phyloP scores from a whole-genome alignment of 345 rosid genomes.

The Rhizophora apiculata region DNA sequence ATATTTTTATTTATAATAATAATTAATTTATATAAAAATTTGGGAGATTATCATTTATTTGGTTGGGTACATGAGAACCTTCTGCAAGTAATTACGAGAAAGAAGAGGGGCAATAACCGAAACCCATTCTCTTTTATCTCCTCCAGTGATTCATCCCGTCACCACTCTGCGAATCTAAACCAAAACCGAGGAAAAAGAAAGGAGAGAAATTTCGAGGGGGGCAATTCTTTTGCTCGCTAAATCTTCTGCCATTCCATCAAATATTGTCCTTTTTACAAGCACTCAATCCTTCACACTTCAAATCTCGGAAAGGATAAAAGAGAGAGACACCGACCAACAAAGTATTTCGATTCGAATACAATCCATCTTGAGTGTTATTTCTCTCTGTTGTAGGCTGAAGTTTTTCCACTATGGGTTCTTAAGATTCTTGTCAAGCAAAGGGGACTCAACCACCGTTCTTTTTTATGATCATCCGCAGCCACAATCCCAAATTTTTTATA shows the following conservation, averaged over 20 bases:
- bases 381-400: not conserved
- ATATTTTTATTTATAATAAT: too few species aligned
- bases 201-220: not conserved
- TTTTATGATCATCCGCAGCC: constrained; percentile 11
- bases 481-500: constrained; percentile 16
- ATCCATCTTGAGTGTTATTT: not conserved
- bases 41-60: not conserved
- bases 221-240: not conserved
- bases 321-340: not conserved
- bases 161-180: not conserved
- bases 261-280: not conserved
- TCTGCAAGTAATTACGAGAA: constrained; percentile 17
- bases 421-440: not conserved
- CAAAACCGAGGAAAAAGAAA: not conserved
- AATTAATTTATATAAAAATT: too few species aligned
- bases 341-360: not conserved
- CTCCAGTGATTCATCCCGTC: not conserved
- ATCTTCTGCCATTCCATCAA: not conserved
- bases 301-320: not conserved
- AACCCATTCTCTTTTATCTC: not conserved
- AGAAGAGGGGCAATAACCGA: constrained; percentile 15
- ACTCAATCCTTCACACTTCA: not conserved
- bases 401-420: not conserved
- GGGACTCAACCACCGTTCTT: not conserved
- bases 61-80: not conserved